Base-by-base conservation (phyloP, 176 grass and related monocot species). In the Triticum dicoccoides region DNA sequence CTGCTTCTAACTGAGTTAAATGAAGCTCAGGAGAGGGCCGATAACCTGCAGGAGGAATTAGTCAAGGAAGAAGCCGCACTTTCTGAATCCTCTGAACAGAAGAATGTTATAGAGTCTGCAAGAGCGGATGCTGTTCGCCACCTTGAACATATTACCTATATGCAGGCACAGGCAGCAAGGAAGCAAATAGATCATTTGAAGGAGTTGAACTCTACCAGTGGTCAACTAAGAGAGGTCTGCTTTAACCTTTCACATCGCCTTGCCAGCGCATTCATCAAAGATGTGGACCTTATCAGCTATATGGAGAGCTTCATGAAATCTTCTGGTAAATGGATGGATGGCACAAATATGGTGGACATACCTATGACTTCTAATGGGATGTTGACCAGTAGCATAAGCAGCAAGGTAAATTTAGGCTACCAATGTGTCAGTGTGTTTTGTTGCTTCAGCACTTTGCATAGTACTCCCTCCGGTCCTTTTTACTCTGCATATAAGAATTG, bases 21-120 rank as follows among this genome's bases (percentile, higher is more conserved):
- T 88, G 96, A 98, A 87, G 90, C 90, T 54, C 96, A 96, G 87
- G 96, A 98, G 83, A 96, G 93, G 87, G 88, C 88, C 84, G 96
- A 98, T 76, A 86, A 91, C 73, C 92, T 98, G 63, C 90, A 94
- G 87, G 96, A 96, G 80, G 96, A 98, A 91, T 87, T 98, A 87
- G 80, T 73, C 30, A 92, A 77, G 59, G 81, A 88, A 92, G 86
- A 91, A 89, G 84, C 77, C 71, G 81, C 88, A 75, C 65, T 91
- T 65, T 75, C 86, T 38, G 86, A 95, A 72, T 87, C 44, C 34
- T 89, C 61, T 91, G 82, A 59, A 82, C 88, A 92, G 33, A 91
- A 89, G 63, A 77, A 73, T 76, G 23, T 73, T 85, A 35, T 87
- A 59, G 93, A 92, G 61, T 69, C 86, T 95, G 90, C 90, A 82